Conservation (phyloP, 176 grass and related monocot genomes). For the Musa beccarii region DNA sequence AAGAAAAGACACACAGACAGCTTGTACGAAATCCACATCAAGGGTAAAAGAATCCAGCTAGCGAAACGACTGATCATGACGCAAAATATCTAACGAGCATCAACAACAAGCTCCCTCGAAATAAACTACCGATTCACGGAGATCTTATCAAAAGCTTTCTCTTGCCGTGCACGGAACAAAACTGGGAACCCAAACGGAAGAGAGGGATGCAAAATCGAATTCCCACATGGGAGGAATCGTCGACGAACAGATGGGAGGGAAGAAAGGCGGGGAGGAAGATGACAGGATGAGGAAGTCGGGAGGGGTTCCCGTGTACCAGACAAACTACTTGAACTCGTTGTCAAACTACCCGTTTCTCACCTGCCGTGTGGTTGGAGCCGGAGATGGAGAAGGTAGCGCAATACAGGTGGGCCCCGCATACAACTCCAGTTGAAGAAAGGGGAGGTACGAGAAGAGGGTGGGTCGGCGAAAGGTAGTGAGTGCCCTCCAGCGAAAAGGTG, state of each 20-base stretch:
- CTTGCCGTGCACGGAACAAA: neutral
- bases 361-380: neutral
- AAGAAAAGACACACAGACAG: neutral
- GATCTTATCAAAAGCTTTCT: neutral
- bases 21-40: neutral
- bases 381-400: neutral
- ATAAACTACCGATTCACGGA: neutral
- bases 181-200: neutral
- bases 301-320: too few relatives aligned
- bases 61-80: neutral
- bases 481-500: neutral
- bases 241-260: neutral
- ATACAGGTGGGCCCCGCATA: neutral
- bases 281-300: neutral
- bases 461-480: neutral
- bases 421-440: too few relatives aligned
- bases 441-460: neutral
- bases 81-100: neutral
- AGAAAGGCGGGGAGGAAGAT: neutral
- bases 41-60: neutral
- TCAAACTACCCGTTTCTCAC: neutral
- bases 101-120: neutral
- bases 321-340: neutral
- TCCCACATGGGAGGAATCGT: neutral
- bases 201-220: neutral